Evolutionary conservation across 2,329 filamentous ascomycete genomes (phyloP).

Genomic region (Pseudocercospora pini-densiflorae): DNA sequence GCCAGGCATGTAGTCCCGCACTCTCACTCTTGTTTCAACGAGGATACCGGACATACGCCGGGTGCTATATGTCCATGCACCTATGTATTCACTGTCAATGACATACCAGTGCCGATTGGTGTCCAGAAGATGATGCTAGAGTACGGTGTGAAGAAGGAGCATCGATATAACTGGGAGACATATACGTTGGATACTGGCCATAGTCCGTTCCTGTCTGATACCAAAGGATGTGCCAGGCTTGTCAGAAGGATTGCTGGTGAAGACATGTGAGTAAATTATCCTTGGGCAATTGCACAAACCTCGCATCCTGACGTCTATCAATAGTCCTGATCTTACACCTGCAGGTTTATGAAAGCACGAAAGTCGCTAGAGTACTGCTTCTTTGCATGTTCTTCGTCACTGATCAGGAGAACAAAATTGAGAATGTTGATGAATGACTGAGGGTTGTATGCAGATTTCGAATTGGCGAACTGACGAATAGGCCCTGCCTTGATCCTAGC

Average conservation of each 20-base stretch:
- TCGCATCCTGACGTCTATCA: no score
- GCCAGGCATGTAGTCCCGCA: constrained; percentile 14
- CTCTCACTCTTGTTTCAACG: constrained; percentile 16
- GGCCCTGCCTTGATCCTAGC: no score
- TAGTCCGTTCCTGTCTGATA: constrained; percentile 28
- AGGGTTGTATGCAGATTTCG: no score
- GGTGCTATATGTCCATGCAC: constrained; percentile 25
- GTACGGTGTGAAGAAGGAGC: constrained; percentile 14
- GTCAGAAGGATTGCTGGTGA: constrained; percentile 14
- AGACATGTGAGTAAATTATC: neutral
- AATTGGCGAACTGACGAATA: no score
- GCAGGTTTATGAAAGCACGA: no score
- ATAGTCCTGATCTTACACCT: no score
- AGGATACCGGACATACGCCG: constrained; percentile 18
- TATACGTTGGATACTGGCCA: constrained; percentile 22
- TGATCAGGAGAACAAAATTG: no score
- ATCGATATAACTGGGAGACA: constrained; percentile 12
- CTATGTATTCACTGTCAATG: constrained; percentile 26
- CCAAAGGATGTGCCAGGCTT: constrained; percentile 19
- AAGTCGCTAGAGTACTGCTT: no score
- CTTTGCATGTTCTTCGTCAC: no score
- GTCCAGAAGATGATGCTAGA: constrained; percentile 13
- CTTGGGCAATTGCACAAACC: no score
- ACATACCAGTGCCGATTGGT: constrained; percentile 16
- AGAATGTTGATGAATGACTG: no score